Base-by-base conservation (phyloP, 2,329 filamentous ascomycete species). In the Venturia pyrina region DNA sequence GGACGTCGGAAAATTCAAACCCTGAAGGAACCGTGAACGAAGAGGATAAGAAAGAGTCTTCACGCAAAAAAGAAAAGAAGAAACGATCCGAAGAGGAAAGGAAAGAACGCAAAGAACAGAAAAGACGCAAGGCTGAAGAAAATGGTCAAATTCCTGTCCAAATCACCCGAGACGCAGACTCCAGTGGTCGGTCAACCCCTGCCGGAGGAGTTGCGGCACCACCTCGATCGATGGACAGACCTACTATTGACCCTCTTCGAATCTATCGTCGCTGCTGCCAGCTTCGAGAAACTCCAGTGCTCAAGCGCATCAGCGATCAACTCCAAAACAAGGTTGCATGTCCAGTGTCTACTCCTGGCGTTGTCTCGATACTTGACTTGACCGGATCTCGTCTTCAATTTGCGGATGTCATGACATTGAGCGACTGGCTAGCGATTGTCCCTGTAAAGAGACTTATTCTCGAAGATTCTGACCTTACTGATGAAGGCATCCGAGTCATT, bases 261-360 rank as follows among this genome's bases (percentile, higher is more conserved):
- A 96, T 99, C 72, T 99, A 99, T 76, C 85, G 93, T 69, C 84
- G 95, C 73, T 98, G 95, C 75, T 98, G 95, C 74, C 93, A 98
- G 73, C 80, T 99, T 40, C 86, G 95, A 66, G 95, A 98, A 77
- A 96, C 92, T 0, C 91, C 92, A 0, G 93, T 97, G 64, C 80
- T 98, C 24, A 96, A 96, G 75, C 91, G 90, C 72, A 89, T 99
- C 60, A 93, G 91, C 0, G 91, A 96, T 72, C 92, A 97, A 75
- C 87, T 99, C 5, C 86, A 85, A 46, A 85, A 88, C 46, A 83
- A 87, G 0, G 82, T 84, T n/a, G 89, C 89, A 62, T 85, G 82
- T 40, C 82, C 87, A 11, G 76, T 83, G 1, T 81, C 81, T 65
- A 80, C 87, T 56, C 85, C 87, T 0, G 92, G 93, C n/a, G 83